phyloP scores from a whole-genome alignment of 1,139 yeast species.

The Saccharomyces hybrid region DNA sequence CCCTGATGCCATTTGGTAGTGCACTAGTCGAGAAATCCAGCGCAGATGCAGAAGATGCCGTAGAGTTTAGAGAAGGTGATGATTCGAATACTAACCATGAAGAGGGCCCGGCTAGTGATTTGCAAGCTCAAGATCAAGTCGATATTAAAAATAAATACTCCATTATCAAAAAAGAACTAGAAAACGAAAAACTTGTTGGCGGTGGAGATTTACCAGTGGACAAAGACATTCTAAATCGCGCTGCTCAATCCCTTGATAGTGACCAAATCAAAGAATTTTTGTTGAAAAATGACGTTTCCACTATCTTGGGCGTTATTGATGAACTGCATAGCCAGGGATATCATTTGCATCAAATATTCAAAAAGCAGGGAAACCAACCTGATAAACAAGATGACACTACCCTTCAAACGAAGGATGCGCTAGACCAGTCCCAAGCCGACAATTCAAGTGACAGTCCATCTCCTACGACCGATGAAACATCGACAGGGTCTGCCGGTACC shows the following conservation, averaged over 20 bases:
- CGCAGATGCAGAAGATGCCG: constrained; percentile 25
- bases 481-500: neutral
- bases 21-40: constrained; percentile 21
- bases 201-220: constrained; percentile 7
- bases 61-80: constrained; percentile 17
- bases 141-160: constrained; percentile 4
- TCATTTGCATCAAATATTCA: constrained; percentile 44
- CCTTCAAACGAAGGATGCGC: neutral
- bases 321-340: constrained; percentile 46
- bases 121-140: constrained; percentile 1
- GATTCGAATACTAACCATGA: constrained; percentile 13
- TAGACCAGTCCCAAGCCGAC: neutral
- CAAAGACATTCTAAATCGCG: constrained; percentile 14
- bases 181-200: constrained; percentile 2
- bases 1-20: constrained; percentile 32
- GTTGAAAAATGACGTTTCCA: constrained; percentile 45
- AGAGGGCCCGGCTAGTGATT: constrained; percentile 8
- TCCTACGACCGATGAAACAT: neutral
- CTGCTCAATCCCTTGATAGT: constrained; percentile 36
- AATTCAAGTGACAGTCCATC: neutral
- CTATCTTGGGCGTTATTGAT: constrained; percentile 44
- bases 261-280: constrained; percentile 48
- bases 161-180: constrained; percentile 11
- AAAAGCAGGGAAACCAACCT: constrained; percentile 20
- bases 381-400: neutral